Conservation (phyloP, 495 filamentous ascomycete species). For the Thozetella sp. region DNA sequence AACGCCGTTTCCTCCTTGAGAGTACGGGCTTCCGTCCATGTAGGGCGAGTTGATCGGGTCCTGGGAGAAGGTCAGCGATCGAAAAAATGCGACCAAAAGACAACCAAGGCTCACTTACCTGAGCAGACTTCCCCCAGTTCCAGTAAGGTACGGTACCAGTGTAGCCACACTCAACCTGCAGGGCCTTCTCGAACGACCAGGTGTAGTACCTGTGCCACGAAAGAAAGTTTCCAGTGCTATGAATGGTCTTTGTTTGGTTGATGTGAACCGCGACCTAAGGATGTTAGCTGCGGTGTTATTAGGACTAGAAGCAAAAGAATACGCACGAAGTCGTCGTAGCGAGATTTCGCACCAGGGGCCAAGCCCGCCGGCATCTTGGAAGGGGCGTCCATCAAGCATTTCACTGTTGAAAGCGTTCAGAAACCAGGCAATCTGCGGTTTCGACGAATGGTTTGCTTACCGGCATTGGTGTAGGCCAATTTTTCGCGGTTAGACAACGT, state of each 20-base stretch:
- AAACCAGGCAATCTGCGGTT: background rate
- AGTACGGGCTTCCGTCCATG: slow-evolving; percentile 4
- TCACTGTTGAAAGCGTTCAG: background rate
- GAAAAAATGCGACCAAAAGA: background rate
- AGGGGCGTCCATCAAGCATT: slow-evolving; percentile 3
- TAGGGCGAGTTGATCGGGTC: slow-evolving; percentile 6
- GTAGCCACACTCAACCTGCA: slow-evolving; percentile 7
- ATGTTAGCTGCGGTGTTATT: background rate
- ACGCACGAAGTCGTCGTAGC: slow-evolving; percentile 8
- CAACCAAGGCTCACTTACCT: background rate
- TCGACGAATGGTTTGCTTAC: background rate
- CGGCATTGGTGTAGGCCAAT: slow-evolving; percentile 10
- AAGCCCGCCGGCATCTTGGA: slow-evolving; percentile 1
- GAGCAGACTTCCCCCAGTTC: slow-evolving; percentile 7
- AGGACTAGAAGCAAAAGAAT: background rate
- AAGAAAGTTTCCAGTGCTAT: slow-evolving; percentile 3
- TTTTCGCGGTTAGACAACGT: slow-evolving; percentile 8
- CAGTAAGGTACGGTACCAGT: slow-evolving; percentile 6
- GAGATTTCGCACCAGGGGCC: slow-evolving; percentile 5
- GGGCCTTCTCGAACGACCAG: slow-evolving; percentile 6
- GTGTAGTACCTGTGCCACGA: slow-evolving; percentile 9
- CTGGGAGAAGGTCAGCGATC: background rate
- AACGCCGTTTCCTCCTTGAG: slow-evolving; percentile 3
- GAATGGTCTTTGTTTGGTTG: slow-evolving; percentile 4
- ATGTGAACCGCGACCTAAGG: slow-evolving; percentile 1